Percentiles rank a stretch among this genome's conserved stretches.
Evolutionary conservation across 139 green algal species (phyloP).

Genomic region (Spirogloea muscicola): DNA sequence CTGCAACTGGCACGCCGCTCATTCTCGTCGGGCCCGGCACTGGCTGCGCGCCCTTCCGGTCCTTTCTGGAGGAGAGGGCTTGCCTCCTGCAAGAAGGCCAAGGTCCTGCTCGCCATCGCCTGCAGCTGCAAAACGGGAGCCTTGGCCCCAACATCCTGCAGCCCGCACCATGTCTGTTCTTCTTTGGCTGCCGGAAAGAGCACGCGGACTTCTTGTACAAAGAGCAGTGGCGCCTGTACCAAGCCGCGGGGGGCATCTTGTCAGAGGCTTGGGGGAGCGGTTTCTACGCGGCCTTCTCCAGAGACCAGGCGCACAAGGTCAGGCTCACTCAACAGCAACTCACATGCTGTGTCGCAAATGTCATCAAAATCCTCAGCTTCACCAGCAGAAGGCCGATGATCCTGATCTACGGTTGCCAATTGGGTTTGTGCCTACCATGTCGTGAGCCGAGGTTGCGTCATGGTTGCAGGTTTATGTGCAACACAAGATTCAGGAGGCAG

Average conservation of each 20-base stretch:
- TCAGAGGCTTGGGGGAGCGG: conserved; percentile 20
- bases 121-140: no score
- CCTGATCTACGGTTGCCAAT: no score
- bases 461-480: conserved; percentile 42
- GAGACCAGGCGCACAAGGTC: conserved; percentile 38
- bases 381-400: no score
- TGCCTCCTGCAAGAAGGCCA: no score
- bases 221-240: conserved; percentile 49
- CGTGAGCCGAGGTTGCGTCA: no score
- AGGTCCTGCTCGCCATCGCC: no score
- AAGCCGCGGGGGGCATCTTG: background rate
- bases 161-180: conserved; percentile 58
- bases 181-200: conserved; percentile 80
- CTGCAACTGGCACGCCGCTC: conserved; percentile 3
- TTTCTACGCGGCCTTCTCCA: conserved; percentile 45
- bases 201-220: conserved; percentile 75
- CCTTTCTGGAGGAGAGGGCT: conserved; percentile 26
- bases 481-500: conserved; percentile 22
- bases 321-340: no score
- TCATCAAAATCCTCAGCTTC: no score
- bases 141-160: no score
- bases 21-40: conserved; percentile 45
- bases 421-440: no score
- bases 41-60: conserved; percentile 46
- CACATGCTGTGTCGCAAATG: no score